Evolutionary conservation across 2,329 filamentous ascomycete species (phyloP), one percentile per base, ranked within the genome.

Genomic region (Fusarium algeriense): DNA sequence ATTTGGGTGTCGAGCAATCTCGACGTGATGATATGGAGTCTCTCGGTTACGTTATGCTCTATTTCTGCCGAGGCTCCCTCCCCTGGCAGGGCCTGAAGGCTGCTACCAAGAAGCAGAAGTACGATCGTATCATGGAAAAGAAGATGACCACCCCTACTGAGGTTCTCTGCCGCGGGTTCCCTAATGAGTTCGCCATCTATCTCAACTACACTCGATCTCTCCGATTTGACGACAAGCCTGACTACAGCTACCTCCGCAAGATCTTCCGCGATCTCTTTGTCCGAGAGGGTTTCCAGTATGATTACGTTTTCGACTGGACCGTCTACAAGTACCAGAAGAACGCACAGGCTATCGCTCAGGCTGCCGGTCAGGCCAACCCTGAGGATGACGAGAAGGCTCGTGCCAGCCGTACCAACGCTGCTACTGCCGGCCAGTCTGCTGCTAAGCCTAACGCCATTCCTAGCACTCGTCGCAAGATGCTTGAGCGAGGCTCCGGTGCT

Each of bases 261-360:
- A 98, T 99, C 85, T 99, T 99, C 93, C 95, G 96, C 71, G 96
- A 99, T 81, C 91, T 99, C 67, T 99, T 99, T 80, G 96, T 99
- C 76, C 94, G 96, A 71, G 96, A 98, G 84, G 96, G 95, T 61
- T 99, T 98, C 91, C 96, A 99, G 86, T 98, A 99, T 83, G 96
- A 99, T 85, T 98, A 99, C 78, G 96, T 99, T 77, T 99, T 99
- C 79, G 96, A 99, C 86, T 99, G 96, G 96, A 99, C 96, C 67
- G 96, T 98, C 79, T 98, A 98, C 90, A 98, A 98, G 88, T 98
- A 98, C 88, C 95, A 98, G 89, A 98, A 98, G 91, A 98, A 98
- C 78, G 95, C 95, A 60, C 93, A 97, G 85, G 94, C 94, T 79
- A 97, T 97, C 82, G 93, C 93, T 76, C 92, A 95, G 82, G 93